These are phyloP conservation scores for Populus tomentosa DNA, from an alignment of 441 rosid genomes.

Conservation along the genomic window DNA sequence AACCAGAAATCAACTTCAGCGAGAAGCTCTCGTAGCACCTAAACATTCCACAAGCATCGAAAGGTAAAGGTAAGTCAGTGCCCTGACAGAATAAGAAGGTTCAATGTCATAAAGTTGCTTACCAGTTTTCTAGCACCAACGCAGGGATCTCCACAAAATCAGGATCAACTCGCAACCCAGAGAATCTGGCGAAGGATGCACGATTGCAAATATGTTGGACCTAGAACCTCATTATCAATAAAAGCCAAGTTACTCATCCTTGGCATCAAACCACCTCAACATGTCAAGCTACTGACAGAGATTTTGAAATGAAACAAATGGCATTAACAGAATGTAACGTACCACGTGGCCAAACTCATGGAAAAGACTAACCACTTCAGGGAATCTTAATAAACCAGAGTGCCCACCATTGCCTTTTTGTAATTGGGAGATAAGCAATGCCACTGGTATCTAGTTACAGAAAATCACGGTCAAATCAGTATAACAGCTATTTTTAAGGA, in stretches of 20 bases:
- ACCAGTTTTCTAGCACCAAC: conserved; percentile 78
- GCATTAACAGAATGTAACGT: conserved; percentile 27
- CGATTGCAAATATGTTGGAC: conserved; percentile 90
- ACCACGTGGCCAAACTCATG: conserved; percentile 99
- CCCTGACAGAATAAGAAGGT: conserved; percentile 5
- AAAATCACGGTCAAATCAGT: conserved; percentile 19
- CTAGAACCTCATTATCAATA: conserved; percentile 36
- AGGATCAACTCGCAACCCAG: conserved; percentile 80
- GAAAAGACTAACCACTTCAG: conserved; percentile 87
- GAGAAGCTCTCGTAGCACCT: conserved; percentile 94
- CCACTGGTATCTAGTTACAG: conserved; percentile 62
- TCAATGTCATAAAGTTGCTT: conserved; percentile 19
- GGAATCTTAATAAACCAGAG: conserved; percentile 65
- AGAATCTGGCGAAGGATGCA: conserved; percentile 83
- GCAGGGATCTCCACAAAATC: conserved; percentile 97
- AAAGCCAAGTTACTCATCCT: conserved; percentile 9
- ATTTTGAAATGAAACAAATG: conserved; percentile 3
- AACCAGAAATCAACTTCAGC: conserved; percentile 90
- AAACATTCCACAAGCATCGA: conserved; percentile 21
- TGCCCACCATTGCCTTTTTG: conserved; percentile 43
- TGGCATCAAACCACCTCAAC: conserved; percentile 5
- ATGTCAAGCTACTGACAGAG: not conserved
- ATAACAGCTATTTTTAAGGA: conserved; percentile 4
- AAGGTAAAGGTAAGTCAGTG: conserved; percentile 12
- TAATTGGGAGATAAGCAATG: conserved; percentile 68